Conservation (phyloP, 2,329 filamentous ascomycete species). For the Verticillium longisporum region DNA sequence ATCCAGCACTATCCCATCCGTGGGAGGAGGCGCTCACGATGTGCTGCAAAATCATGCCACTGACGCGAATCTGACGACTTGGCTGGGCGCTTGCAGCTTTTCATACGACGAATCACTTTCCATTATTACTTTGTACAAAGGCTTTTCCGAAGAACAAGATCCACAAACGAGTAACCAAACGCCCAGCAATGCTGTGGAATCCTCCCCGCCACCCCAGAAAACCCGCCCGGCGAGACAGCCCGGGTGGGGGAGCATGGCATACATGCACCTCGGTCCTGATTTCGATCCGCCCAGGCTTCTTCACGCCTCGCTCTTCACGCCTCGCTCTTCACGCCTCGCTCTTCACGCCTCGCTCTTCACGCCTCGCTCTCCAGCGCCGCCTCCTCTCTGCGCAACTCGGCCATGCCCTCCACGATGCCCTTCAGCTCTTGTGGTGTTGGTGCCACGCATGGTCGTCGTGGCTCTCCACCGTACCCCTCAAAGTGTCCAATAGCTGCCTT, state of each 20-base stretch:
- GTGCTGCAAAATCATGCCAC: background rate
- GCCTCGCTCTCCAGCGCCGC: conserved; percentile 18
- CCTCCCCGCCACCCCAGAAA: background rate
- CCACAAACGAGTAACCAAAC: background rate
- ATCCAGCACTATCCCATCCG: background rate
- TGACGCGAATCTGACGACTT: background rate
- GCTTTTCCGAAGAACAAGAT: background rate
- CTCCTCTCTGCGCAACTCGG: conserved; percentile 24
- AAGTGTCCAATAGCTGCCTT: conserved; percentile 37
- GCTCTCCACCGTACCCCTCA: conserved; percentile 29
- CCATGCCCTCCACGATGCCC: conserved; percentile 27
- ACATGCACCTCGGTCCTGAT: background rate
- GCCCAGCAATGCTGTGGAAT: background rate
- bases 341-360: no score
- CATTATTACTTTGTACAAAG: background rate
- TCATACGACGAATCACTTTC: background rate
- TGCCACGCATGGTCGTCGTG: conserved; percentile 28
- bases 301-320: no score
- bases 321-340: no score
- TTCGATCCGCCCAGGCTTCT: background rate
- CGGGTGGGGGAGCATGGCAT: background rate
- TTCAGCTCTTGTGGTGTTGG: conserved; percentile 25
- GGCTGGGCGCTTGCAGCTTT: background rate
- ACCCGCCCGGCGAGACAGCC: background rate
- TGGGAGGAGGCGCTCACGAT: background rate